Evolutionary conservation across 2,329 filamentous ascomycete species (phyloP).

Genomic region (Endoconidiophora laricicola): DNA sequence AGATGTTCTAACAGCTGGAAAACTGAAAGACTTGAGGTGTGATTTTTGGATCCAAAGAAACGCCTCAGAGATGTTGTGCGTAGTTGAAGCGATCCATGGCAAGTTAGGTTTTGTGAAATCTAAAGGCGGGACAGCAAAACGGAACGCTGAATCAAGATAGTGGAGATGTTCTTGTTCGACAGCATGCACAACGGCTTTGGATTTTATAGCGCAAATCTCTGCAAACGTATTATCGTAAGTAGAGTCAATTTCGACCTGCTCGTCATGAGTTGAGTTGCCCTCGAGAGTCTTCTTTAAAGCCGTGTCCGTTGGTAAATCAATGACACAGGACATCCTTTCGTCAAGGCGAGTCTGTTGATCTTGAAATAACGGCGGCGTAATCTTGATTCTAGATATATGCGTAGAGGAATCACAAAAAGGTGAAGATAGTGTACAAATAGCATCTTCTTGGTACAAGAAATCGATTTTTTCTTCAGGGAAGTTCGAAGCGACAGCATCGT

Average conservation of each 20-base stretch:
- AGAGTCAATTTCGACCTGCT: neutral
- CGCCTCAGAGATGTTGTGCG: neutral
- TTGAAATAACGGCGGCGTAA: conserved; percentile 6
- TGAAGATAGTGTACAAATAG: neutral
- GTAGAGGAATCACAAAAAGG: neutral
- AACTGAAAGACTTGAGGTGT: neutral
- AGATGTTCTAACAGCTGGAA: too few species aligned
- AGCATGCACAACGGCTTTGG: neutral
- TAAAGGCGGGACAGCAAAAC: conserved; percentile 18
- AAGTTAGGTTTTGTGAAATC: conserved; percentile 17
- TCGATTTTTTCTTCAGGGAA: neutral
- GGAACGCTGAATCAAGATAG: conserved; percentile 16
- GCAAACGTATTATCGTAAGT: neutral
- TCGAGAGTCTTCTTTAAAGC: too few species aligned
- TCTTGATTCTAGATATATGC: neutral
- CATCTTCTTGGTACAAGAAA: too few species aligned
- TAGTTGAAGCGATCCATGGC: conserved; percentile 15
- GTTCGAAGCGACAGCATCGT: neutral
- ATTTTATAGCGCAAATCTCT: conserved; percentile 1
- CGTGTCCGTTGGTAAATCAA: conserved; percentile 2
- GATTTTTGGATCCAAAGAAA: neutral
- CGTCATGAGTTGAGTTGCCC: neutral
- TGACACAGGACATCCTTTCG: neutral
- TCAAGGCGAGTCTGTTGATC: neutral
- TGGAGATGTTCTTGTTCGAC: conserved; percentile 19